Base-by-base conservation (phyloP, 371 early-diverging fungal genomes). In the Mortierella sp. region DNA sequence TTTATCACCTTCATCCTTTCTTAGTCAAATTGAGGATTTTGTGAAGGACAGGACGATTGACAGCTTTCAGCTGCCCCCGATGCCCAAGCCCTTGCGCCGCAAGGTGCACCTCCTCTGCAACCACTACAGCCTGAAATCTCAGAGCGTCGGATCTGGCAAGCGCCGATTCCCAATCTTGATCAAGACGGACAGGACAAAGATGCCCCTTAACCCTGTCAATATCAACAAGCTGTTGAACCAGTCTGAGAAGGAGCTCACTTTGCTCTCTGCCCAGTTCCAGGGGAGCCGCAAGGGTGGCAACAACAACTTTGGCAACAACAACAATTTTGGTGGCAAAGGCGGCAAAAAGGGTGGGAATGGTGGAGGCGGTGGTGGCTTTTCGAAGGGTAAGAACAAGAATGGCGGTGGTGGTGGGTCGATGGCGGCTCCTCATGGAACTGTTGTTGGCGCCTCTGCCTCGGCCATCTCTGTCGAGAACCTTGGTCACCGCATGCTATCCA, bases 401-500 rank as follows among this genome's bases (percentile, higher is more conserved):
- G 46, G 65, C 24, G 56, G 49, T 29, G 74, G 77, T 24, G 78
- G 73, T 18, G 75, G 58, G 1, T 74, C 72, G 4, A 71, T 56
- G 49, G 82, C 60, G 41, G 83, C 51, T 54, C 78, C 38, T 16
- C 93, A 81, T 58, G 96, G 96, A 4, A 89, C 90, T 14, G 90
- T 96, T 29, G 96, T 97, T 35, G 97, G 93, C 6, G 89, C 90
- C 16, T 80, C 90, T 44, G 95, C 92, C 0, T 90, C 91, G 10
- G 93, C 92, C 21, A 92, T 97, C 48, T 90, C 89, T 14, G 89
- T 91, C 24, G 87, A 89, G 27, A 97, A 97, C 78, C 87, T 94
- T 49, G 97, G 97, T 5, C 95, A 96, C 82, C 92, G 93, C 70
- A 94, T 97, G 95, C 87, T 97, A 60, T 89, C 93, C 74, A 92